Evolutionary conservation across 495 filamentous ascomycete species (phyloP), one percentile per base, ranked within the genome.

Genomic region (Stereocaulon alpinum): DNA sequence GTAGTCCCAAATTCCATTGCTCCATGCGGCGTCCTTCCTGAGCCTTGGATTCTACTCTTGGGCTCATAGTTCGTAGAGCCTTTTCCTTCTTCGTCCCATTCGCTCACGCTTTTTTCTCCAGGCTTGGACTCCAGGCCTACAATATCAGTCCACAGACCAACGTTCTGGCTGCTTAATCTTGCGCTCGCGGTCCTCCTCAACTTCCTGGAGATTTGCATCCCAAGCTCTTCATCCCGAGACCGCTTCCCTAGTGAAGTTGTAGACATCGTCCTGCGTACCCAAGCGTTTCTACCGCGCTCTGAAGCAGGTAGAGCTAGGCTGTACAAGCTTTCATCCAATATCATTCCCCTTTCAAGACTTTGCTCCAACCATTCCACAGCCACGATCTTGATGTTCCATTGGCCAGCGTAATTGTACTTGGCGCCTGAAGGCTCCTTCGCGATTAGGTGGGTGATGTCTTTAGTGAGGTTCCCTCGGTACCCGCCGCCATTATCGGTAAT

Each of bases 281-380:
- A 94, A 53, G 93, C 92, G 6, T 84, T 87, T 9, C 74, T 73
- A 0, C 93, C 93, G 65, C 89, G 83, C 66, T 89, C 74, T 62
- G 86, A 82, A 12, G 62, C 49, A 7, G 89, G 82, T 12, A 91
- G 60, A 37, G 74, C 70, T 2, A 88, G 91, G 68, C 93, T 83
- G 69, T 95, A 98, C 59, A 81, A 80, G 12, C 76, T 76, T 66
- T 96, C 94, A 34, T 96, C 86, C 24, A 98, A 76, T 3, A 87
- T 85, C 89, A 98, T 91, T n/a, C 93, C 94, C 56, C 93, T 83
- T 64, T 88, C 84, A 56, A 93, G 63, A 66, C 91, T 91, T 60
- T 97, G 84, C 29, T 81, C 72, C 48, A 97, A 77, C 93, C 93
- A 98, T 69, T 95, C 86, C 40, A 83, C 66, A 4, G 84, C 80